phyloP scores from a whole-genome alignment of 2,329 filamentous ascomycete genomes.

The Pseudopyrenochaeta lycopersici region DNA sequence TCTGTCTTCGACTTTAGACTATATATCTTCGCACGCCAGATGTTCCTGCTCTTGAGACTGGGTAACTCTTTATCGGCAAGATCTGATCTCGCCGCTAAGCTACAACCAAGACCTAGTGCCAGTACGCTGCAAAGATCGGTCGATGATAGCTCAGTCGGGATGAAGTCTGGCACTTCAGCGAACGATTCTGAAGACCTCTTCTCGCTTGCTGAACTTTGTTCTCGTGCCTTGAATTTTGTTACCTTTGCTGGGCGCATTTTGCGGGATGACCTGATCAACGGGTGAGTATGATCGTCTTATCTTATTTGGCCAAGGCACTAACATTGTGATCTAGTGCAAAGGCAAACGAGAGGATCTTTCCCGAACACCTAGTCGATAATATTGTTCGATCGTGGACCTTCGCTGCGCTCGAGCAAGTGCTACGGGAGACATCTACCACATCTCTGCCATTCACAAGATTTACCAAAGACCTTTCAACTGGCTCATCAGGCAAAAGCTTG shows the following conservation, averaged over 20 bases:
- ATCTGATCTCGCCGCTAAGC: slow-evolving; percentile 51
- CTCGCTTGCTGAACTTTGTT: slow-evolving; percentile 86
- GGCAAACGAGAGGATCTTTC: slow-evolving; percentile 32
- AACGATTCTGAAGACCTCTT: slow-evolving; percentile 77
- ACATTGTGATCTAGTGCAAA: slow-evolving; percentile 39
- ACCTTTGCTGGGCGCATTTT: slow-evolving; percentile 81
- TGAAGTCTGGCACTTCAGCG: slow-evolving; percentile 22
- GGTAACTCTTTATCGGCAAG: slow-evolving; percentile 68
- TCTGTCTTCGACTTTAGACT: slow-evolving; percentile 95
- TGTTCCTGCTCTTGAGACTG: slow-evolving; percentile 80
- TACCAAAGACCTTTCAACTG: slow-evolving; percentile 31
- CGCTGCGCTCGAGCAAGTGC: slow-evolving; percentile 76
- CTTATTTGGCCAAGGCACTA: slow-evolving; percentile 13
- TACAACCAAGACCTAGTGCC: slow-evolving; percentile 38
- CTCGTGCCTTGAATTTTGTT: slow-evolving; percentile 83
- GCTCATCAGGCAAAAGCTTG: slow-evolving; percentile 56
- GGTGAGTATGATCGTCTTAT: slow-evolving; percentile 51
- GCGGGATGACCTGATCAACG: slow-evolving; percentile 77
- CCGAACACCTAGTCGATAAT: slow-evolving; percentile 71
- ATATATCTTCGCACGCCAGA: slow-evolving; percentile 91
- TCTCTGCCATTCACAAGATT: slow-evolving; percentile 68
- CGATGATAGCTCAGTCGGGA: slow-evolving; percentile 43
- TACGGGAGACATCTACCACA: slow-evolving; percentile 77
- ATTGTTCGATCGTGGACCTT: slow-evolving; percentile 82
- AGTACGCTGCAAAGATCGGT: slow-evolving; percentile 35